Evolutionary conservation across 148 eudicot genomes (phyloP).

Genomic region (Rhododendron ferrugineum): DNA sequence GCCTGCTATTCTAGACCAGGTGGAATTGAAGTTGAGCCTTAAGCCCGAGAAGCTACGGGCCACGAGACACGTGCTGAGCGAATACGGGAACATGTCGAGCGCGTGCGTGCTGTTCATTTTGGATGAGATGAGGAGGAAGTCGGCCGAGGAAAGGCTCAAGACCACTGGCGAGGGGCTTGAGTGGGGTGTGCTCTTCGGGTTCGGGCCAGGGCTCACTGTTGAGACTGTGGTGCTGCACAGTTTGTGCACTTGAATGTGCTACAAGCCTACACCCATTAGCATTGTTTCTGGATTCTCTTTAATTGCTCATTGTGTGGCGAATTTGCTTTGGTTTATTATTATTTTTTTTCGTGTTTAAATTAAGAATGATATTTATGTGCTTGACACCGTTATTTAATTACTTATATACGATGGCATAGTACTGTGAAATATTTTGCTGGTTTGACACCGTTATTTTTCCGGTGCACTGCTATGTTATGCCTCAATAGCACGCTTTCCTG

Average conservation of each 20-base stretch:
- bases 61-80: constrained; percentile 32
- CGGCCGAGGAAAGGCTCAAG: constrained; percentile 25
- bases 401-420: background rate
- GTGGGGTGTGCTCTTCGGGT: constrained; percentile 40
- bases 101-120: constrained; percentile 36
- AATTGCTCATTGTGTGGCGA: background rate
- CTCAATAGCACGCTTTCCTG: too few relatives aligned
- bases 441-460: too few relatives aligned
- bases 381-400: background rate
- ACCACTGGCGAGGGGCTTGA: constrained; percentile 40
- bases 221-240: constrained; percentile 40
- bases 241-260: background rate
- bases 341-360: background rate
- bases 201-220: constrained; percentile 41
- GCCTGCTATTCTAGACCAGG: constrained; percentile 39
- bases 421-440: background rate
- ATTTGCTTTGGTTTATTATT: background rate
- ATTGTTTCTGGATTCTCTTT: background rate
- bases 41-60: constrained; percentile 30
- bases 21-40: constrained; percentile 27
- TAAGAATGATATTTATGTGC: background rate
- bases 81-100: constrained; percentile 40
- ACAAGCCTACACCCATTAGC: too few relatives aligned
- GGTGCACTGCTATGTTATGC: too few relatives aligned
- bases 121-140: constrained; percentile 39